phyloP scores from a whole-genome alignment of 306 rosid species.

The Vigna trinervia region DNA sequence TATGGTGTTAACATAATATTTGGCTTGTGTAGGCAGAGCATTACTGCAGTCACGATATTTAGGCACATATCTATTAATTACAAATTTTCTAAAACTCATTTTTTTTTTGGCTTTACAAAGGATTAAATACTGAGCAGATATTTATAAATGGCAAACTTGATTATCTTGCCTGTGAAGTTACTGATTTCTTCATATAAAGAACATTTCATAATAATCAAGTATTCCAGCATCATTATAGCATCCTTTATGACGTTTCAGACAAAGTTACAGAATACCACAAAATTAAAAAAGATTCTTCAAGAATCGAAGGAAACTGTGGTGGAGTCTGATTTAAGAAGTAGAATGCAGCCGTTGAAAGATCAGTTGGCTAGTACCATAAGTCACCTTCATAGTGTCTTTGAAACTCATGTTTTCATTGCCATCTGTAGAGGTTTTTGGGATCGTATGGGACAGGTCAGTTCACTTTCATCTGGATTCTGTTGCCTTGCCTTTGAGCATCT shows the following conservation, averaged over 20 bases:
- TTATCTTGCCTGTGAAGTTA: slow-evolving; percentile 2
- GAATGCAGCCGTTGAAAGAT: slow-evolving; percentile 86
- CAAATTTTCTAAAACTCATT: slow-evolving; percentile 8
- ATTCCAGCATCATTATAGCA: slow-evolving; percentile 36
- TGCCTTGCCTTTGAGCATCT: neutral
- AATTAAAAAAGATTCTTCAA: slow-evolving; percentile 91
- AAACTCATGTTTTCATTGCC: slow-evolving; percentile 79
- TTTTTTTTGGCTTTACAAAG: neutral
- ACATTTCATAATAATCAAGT: neutral
- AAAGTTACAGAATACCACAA: slow-evolving; percentile 83
- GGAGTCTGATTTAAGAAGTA: slow-evolving; percentile 80
- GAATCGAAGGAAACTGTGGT: slow-evolving; percentile 85
- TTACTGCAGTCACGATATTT: slow-evolving; percentile 17
- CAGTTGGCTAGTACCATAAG: slow-evolving; percentile 72
- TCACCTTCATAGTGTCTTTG: slow-evolving; percentile 74
- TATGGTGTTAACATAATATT: slow-evolving; percentile 12
- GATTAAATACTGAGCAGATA: neutral
- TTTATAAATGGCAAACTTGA: neutral
- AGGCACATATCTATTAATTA: neutral
- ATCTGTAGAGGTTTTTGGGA: slow-evolving; percentile 95
- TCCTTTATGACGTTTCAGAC: slow-evolving; percentile 62
- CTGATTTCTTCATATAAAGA: neutral
- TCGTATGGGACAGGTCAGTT: slow-evolving; percentile 87
- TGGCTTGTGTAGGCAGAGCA: neutral
- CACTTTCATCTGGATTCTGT: slow-evolving; percentile 20